These are phyloP conservation scores for Coffea eugenioides DNA, from an alignment of 257 asterid species.

Conservation along the genomic window DNA sequence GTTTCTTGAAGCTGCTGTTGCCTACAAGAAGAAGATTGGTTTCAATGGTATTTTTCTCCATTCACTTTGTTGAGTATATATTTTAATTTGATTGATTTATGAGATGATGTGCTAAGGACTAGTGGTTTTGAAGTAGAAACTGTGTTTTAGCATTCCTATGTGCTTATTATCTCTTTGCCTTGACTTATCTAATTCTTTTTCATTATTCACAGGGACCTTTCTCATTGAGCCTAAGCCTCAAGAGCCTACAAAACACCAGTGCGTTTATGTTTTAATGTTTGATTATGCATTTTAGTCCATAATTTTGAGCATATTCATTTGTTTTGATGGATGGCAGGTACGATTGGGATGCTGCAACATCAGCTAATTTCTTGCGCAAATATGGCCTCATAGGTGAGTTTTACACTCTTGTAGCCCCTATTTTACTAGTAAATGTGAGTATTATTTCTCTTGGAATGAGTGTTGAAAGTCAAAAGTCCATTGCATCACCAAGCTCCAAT, in stretches of 20 bases:
- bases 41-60: conserved; percentile 64
- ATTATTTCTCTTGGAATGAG: not conserved
- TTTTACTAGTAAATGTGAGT: not conserved
- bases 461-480: not conserved
- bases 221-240: conserved; percentile 99
- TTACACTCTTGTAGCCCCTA: not conserved
- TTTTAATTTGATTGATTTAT: not conserved
- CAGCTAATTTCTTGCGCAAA: conserved; percentile 91
- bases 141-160: not conserved
- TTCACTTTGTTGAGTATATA: not conserved
- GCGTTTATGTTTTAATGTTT: conserved; percentile 22
- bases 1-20: conserved; percentile 87
- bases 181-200: conserved; percentile 4
- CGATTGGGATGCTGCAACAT: conserved; percentile 99
- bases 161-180: not conserved
- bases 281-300: not conserved
- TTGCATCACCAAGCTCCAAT: not conserved
- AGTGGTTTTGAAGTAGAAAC: not conserved
- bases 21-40: conserved; percentile 95
- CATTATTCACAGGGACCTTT: conserved; percentile 62
- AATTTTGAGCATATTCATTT: not conserved
- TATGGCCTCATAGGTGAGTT: conserved; percentile 74
- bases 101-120: not conserved
- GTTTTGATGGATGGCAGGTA: conserved; percentile 49
- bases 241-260: conserved; percentile 99